These are phyloP conservation scores for Penicillium palitans DNA, from an alignment of 2,329 filamentous ascomycete species.

Conservation along the genomic window DNA sequence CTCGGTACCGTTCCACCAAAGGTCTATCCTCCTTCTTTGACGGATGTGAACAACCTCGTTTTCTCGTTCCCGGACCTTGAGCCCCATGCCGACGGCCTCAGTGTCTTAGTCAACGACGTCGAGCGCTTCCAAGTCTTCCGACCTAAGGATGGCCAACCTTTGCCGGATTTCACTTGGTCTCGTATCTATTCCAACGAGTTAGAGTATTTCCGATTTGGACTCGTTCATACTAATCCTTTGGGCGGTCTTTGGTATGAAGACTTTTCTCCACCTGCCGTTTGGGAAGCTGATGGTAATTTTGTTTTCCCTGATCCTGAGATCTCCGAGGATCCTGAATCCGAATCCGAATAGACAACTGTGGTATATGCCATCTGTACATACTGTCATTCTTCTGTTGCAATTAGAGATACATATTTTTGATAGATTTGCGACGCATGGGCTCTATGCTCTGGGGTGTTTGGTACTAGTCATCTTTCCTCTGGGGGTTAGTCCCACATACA, in stretches of 20 bases:
- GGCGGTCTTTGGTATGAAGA: slow-evolving; percentile 45
- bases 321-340: neutral
- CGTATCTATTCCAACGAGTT: slow-evolving; percentile 30
- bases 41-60: slow-evolving; percentile 31
- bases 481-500: neutral
- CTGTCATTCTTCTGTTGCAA: neutral
- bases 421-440: neutral
- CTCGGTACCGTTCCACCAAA: slow-evolving; percentile 36
- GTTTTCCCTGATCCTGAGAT: slow-evolving; percentile 16
- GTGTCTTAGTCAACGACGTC: slow-evolving; percentile 62
- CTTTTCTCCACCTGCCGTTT: slow-evolving; percentile 30
- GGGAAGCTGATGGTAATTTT: slow-evolving; percentile 15
- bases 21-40: slow-evolving; percentile 25
- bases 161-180: slow-evolving; percentile 39
- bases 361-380: neutral
- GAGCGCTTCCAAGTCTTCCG: slow-evolving; percentile 57
- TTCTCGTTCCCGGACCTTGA: slow-evolving; percentile 39
- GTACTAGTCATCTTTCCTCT: neutral
- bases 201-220: slow-evolving; percentile 48
- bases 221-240: slow-evolving; percentile 37
- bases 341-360: slow-evolving; percentile 1
- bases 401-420: neutral
- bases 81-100: slow-evolving; percentile 53
- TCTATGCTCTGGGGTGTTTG: neutral
- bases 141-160: slow-evolving; percentile 35